Conservation (phyloP, 2,329 filamentous ascomycete genomes). For the Sarocladium brachiariae region DNA sequence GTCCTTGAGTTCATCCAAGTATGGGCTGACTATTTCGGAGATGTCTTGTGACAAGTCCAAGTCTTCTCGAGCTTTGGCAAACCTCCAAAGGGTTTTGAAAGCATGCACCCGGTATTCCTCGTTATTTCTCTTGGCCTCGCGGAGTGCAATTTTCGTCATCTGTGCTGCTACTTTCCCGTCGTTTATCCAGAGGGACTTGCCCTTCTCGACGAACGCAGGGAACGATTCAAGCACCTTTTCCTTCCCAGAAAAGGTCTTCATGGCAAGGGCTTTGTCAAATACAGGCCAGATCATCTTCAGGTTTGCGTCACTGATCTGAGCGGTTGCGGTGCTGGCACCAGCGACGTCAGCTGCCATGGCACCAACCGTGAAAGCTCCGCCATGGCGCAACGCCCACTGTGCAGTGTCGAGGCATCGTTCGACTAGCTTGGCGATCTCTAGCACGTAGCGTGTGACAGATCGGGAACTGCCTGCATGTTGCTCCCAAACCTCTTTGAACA, state of each 20-base stretch:
- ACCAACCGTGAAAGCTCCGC: slow-evolving; percentile 73
- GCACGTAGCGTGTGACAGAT: slow-evolving; percentile 74
- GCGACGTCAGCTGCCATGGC: slow-evolving; percentile 63
- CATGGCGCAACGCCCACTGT: slow-evolving; percentile 87
- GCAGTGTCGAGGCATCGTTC: slow-evolving; percentile 65
- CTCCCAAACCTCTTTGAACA: slow-evolving; percentile 81
- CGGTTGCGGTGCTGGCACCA: slow-evolving; percentile 47
- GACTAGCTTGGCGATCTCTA: slow-evolving; percentile 69
- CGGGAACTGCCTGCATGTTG: slow-evolving; percentile 83
- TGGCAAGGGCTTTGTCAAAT: slow-evolving; percentile 70
- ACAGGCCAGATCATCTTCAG: slow-evolving; percentile 70
- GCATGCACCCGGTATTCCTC: slow-evolving; percentile 73
- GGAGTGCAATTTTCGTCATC: slow-evolving; percentile 72
- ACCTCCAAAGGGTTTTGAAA: slow-evolving; percentile 63
- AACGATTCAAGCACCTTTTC: slow-evolving; percentile 76
- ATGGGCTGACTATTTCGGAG: slow-evolving; percentile 53
- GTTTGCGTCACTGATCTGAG: slow-evolving; percentile 52
- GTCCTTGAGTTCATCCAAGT: slow-evolving; percentile 51
- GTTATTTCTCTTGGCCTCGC: slow-evolving; percentile 91
- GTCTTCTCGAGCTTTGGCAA: slow-evolving; percentile 61
- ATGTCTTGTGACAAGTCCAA: slow-evolving; percentile 64
- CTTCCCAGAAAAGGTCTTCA: slow-evolving; percentile 92
- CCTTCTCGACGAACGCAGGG: slow-evolving; percentile 66
- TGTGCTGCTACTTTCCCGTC: slow-evolving; percentile 49
- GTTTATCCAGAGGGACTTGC: slow-evolving; percentile 48